Percentiles rank a stretch among this genome's conserved stretches.
Evolutionary conservation across 305 asterid genomes (phyloP).

Genomic region (Ilex paraguariensis): DNA sequence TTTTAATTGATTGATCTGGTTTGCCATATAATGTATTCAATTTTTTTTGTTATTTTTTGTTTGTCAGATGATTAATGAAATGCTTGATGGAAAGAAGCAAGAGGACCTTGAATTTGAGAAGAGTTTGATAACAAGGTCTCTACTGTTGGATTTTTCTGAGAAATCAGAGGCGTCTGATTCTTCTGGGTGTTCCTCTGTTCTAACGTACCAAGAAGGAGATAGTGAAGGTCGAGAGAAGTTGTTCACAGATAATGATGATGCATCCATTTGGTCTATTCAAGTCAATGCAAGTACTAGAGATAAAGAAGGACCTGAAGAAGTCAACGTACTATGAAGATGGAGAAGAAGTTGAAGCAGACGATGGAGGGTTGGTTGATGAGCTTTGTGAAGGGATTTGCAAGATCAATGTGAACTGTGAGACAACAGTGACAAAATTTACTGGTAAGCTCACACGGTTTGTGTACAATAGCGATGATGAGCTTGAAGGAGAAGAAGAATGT

Average conservation of each 20-base stretch:
- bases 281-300: neutral
- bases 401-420: neutral
- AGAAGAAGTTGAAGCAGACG: neutral
- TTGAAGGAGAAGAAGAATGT: neutral
- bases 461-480: neutral
- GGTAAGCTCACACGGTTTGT: neutral
- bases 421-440: neutral
- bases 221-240: conserved; percentile 22
- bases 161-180: conserved; percentile 45
- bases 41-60: neutral
- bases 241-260: conserved; percentile 23
- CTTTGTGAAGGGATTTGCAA: neutral
- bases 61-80: conserved; percentile 20
- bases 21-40: neutral
- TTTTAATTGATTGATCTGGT: neutral
- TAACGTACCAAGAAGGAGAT: conserved; percentile 10
- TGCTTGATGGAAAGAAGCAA: conserved; percentile 26
- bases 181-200: conserved; percentile 8
- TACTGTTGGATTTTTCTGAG: conserved; percentile 73
- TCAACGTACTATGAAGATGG: neutral
- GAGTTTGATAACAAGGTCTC: conserved; percentile 55
- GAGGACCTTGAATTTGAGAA: conserved; percentile 33
- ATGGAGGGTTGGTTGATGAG: neutral
- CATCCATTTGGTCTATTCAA: neutral
- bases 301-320: neutral